phyloP scores from a whole-genome alignment of 2,329 filamentous ascomycete species.

The Teratosphaeria pseudoeucalypti region DNA sequence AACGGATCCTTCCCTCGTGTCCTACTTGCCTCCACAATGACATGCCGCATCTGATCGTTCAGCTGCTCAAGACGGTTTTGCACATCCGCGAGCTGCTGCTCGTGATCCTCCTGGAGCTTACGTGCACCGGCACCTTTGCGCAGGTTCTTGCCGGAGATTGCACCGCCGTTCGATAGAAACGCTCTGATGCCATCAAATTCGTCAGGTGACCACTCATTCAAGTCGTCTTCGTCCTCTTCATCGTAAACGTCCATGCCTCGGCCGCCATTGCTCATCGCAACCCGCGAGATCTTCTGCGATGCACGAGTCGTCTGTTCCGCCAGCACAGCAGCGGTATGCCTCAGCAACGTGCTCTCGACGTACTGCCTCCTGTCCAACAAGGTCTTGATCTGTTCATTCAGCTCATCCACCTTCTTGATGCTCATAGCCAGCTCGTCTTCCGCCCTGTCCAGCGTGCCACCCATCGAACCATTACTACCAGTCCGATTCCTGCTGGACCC shows the following conservation, averaged over 20 bases:
- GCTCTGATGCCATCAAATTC: slow-evolving; percentile 44
- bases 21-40: slow-evolving; percentile 21
- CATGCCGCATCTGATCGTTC: slow-evolving; percentile 20
- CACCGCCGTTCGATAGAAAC: slow-evolving; percentile 18
- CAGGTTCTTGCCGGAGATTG: slow-evolving; percentile 5
- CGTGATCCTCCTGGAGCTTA: slow-evolving; percentile 17
- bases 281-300: slow-evolving; percentile 5
- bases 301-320: slow-evolving; percentile 54
- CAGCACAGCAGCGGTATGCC: slow-evolving; percentile 86
- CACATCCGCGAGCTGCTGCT: slow-evolving; percentile 21
- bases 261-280: slow-evolving; percentile 2
- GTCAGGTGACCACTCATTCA: slow-evolving; percentile 24
- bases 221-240: slow-evolving; percentile 13
- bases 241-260: background rate
- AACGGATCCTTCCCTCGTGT: slow-evolving; percentile 14
- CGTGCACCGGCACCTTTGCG: slow-evolving; percentile 11
- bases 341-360: slow-evolving; percentile 64
- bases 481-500: slow-evolving; percentile 13
- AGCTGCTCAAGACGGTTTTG: slow-evolving; percentile 23
- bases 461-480: slow-evolving; percentile 33
- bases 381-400: slow-evolving; percentile 68
- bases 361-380: slow-evolving; percentile 68
- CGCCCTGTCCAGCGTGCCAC: slow-evolving; percentile 41
- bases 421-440: slow-evolving; percentile 65
- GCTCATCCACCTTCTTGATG: slow-evolving; percentile 73